A percentile compares a stretch with the other conserved stretches of the same genome.
These are phyloP conservation scores for Tulasnella sp. DNA, from an alignment of 768 basidiomycete genomes.

Conservation along the genomic window DNA sequence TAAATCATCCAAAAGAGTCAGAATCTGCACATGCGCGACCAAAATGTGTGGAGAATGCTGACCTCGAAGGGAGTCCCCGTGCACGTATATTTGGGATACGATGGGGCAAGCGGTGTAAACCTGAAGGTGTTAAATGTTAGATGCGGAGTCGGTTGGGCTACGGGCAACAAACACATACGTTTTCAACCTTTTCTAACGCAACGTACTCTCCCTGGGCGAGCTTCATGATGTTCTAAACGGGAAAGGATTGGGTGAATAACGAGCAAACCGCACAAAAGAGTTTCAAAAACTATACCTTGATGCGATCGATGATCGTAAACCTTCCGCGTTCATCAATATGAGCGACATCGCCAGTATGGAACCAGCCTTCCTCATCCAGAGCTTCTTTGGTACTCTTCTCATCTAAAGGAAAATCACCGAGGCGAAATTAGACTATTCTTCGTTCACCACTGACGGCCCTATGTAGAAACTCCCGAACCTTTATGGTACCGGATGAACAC, in stretches of 20 bases:
- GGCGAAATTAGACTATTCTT: constrained; percentile 35
- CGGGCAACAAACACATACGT: constrained; percentile 20
- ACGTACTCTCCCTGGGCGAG: constrained; percentile 97
- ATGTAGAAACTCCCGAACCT: constrained; percentile 32
- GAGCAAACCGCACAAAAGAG: background rate
- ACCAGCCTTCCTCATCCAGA: constrained; percentile 81
- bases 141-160: background rate
- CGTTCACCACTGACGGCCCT: background rate
- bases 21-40: no score
- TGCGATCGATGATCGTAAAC: constrained; percentile 83
- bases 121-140: background rate
- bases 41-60: background rate
- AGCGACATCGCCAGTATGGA: constrained; percentile 84
- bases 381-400: constrained; percentile 82
- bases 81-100: constrained; percentile 71
- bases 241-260: background rate
- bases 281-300: constrained; percentile 49
- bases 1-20: background rate
- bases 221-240: constrained; percentile 89
- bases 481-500: constrained; percentile 64
- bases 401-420: constrained; percentile 32
- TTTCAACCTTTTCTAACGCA: constrained; percentile 91
- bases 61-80: constrained; percentile 73
- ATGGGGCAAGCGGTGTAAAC: constrained; percentile 57
- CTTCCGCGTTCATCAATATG: constrained; percentile 69